Evolutionary conservation across 192 early-diverging fungal species (phyloP).

Genomic region (Entomortierella lignicola): DNA sequence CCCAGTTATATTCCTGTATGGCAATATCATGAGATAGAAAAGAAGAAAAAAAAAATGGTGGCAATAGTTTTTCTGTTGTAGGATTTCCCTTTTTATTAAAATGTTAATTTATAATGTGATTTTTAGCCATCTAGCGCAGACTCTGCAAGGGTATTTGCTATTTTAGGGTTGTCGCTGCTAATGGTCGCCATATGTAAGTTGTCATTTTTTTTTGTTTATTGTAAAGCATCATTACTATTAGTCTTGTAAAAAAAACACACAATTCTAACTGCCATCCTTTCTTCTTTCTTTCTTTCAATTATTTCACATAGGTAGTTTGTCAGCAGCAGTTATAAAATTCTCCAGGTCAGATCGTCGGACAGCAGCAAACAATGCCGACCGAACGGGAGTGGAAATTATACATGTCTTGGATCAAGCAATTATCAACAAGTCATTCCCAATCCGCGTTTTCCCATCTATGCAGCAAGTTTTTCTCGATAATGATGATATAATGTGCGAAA

Average conservation of each 20-base stretch:
- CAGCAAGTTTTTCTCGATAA: conserved; percentile 15
- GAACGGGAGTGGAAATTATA: neutral
- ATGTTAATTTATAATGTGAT: too few relatives aligned
- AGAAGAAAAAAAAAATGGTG: neutral
- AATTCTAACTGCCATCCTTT: too few relatives aligned
- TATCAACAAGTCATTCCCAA: conserved; percentile 29
- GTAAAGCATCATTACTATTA: too few relatives aligned
- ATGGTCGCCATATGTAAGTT: neutral
- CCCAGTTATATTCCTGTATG: neutral
- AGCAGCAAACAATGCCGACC: neutral
- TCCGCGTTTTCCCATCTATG: conserved; percentile 32
- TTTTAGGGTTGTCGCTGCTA: neutral
- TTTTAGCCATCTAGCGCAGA: neutral
- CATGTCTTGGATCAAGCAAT: conserved; percentile 16
- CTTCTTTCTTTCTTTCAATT: conserved; percentile 1
- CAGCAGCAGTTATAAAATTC: conserved; percentile 16
- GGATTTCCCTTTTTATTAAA: too few relatives aligned
- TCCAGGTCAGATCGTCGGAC: neutral
- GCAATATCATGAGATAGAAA: neutral
- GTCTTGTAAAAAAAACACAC: too few relatives aligned
- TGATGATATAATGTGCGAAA: neutral
- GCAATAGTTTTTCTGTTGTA: too few relatives aligned
- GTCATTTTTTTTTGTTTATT: neutral
- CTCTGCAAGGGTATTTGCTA: neutral
- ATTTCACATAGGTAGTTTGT: conserved; percentile 22